Conservation (phyloP, 2,329 filamentous ascomycete species). For the Exophiala xenobiotica region DNA sequence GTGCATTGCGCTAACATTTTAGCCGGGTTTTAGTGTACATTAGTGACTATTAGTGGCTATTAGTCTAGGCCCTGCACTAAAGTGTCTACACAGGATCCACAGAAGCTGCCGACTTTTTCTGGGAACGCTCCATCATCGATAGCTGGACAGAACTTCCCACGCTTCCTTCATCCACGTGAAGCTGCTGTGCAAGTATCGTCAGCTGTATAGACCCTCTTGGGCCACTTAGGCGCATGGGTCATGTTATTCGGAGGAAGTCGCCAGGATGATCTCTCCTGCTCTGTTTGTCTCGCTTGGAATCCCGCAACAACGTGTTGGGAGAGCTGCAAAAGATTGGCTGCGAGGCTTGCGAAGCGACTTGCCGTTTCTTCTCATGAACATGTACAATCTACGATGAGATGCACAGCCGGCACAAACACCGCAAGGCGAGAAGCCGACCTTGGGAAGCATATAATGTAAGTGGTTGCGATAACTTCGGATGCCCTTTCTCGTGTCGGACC, state of each 20-base stretch:
- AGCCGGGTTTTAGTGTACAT: neutral
- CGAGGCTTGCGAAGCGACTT: neutral
- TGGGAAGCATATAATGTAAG: slow-evolving; percentile 1
- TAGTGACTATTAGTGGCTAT: neutral
- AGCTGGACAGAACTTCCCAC: too few relatives aligned
- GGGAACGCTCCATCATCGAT: too few relatives aligned
- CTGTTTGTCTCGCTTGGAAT: neutral
- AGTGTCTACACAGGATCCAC: neutral
- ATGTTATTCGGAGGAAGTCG: neutral
- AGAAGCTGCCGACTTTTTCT: neutral
- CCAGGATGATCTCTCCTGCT: neutral
- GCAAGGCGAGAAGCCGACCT: neutral
- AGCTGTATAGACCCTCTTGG: too few relatives aligned
- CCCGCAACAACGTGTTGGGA: neutral
- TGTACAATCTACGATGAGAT: neutral
- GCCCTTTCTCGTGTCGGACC: neutral
- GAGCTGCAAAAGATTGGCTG: neutral
- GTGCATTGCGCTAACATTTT: too few relatives aligned
- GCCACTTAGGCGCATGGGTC: too few relatives aligned
- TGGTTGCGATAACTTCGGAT: neutral
- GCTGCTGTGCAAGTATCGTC: neutral
- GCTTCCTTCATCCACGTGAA: neutral
- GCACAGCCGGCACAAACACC: neutral
- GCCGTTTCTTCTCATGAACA: neutral
- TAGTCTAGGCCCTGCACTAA: too few relatives aligned